These are phyloP conservation scores for Rhizopogon vinicolor DNA, from an alignment of 768 basidiomycete genomes.

Conservation along the genomic window DNA sequence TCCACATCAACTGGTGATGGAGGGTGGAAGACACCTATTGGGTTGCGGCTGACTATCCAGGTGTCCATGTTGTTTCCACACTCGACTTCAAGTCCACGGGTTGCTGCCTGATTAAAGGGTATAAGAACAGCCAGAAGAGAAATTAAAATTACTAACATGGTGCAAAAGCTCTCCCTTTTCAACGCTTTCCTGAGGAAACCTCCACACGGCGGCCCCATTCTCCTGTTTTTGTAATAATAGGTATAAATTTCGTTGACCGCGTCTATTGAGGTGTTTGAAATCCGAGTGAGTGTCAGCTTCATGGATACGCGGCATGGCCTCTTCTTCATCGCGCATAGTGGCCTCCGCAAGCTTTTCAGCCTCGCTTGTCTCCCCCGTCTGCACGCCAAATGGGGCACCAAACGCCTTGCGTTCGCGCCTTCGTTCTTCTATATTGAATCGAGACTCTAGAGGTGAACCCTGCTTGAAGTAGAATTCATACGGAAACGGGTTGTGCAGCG, in stretches of 20 bases:
- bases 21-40: slow-evolving; percentile 74
- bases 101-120: slow-evolving; percentile 53
- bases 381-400: slow-evolving; percentile 53
- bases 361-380: slow-evolving; percentile 38
- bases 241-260: slow-evolving; percentile 83
- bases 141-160: slow-evolving; percentile 44
- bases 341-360: slow-evolving; percentile 54
- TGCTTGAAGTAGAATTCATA: slow-evolving; percentile 92
- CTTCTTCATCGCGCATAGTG: slow-evolving; percentile 59
- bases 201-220: slow-evolving; percentile 58
- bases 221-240: slow-evolving; percentile 60
- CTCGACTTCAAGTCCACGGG: slow-evolving; percentile 61
- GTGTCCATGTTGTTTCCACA: slow-evolving; percentile 86
- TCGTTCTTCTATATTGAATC: slow-evolving; percentile 74
- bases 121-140: background rate
- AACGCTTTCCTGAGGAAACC: slow-evolving; percentile 70
- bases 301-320: slow-evolving; percentile 56
- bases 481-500: slow-evolving; percentile 85
- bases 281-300: slow-evolving; percentile 58
- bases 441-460: slow-evolving; percentile 78
- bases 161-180: slow-evolving; percentile 69
- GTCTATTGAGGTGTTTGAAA: slow-evolving; percentile 73
- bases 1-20: slow-evolving; percentile 23
- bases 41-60: slow-evolving; percentile 90
- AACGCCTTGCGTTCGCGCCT: slow-evolving; percentile 70